Evolutionary conservation across 768 basidiomycete genomes (phyloP).

Genomic region (Naganishia vishniacii): DNA sequence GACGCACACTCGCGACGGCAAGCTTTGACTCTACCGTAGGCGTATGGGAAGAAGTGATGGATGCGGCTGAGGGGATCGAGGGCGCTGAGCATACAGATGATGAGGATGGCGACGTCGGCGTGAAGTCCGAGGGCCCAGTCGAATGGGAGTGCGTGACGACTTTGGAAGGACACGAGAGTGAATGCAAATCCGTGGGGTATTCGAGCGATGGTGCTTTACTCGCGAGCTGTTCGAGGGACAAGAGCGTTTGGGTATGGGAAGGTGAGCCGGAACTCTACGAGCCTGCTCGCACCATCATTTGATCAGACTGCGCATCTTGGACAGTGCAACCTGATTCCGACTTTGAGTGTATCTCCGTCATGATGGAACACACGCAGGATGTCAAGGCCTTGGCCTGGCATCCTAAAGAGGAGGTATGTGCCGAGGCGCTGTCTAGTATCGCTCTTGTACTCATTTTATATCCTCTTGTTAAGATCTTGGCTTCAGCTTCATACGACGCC

Average conservation of each 20-base stretch:
- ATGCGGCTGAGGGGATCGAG: constrained; percentile 38
- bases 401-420: constrained; percentile 78
- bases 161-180: constrained; percentile 88
- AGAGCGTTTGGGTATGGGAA: constrained; percentile 99
- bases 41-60: constrained; percentile 70
- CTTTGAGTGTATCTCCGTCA: constrained; percentile 87
- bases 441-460: background rate
- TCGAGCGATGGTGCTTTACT: constrained; percentile 69
- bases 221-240: constrained; percentile 93
- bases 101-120: constrained; percentile 58
- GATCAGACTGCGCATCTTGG: background rate
- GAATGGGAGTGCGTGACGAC: constrained; percentile 86
- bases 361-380: constrained; percentile 96
- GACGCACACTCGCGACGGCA: constrained; percentile 76
- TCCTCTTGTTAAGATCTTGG: constrained; percentile 65
- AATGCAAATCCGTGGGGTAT: constrained; percentile 88
- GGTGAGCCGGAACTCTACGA: constrained; percentile 53
- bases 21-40: constrained; percentile 91
- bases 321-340: constrained; percentile 83
- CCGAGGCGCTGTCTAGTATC: background rate
- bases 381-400: constrained; percentile 95
- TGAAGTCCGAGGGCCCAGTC: constrained; percentile 62
- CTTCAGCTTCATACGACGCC: constrained; percentile 95
- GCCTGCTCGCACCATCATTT: background rate
- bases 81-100: constrained; percentile 45